These are phyloP conservation scores for Scutellaria minor DNA, from an alignment of 257 asterid genomes.

Conservation along the genomic window DNA sequence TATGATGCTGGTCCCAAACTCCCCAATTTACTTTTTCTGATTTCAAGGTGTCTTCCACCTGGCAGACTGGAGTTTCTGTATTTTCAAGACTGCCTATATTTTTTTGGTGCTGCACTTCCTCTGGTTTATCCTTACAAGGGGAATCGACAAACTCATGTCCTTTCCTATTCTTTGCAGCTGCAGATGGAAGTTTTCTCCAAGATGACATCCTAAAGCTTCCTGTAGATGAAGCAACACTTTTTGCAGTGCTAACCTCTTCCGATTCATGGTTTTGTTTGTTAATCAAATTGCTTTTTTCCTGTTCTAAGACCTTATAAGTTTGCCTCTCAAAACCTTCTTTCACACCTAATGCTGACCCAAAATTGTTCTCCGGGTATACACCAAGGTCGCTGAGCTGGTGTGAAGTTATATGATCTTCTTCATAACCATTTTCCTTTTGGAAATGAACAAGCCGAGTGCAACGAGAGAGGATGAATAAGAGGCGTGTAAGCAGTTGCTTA, in stretches of 20 bases:
- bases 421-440: slow-evolving; percentile 90
- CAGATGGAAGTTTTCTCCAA: slow-evolving; percentile 94
- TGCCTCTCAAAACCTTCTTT: slow-evolving; percentile 41
- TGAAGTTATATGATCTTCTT: slow-evolving; percentile 67
- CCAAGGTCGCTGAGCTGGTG: slow-evolving; percentile 93
- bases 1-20: slow-evolving; percentile 75
- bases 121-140: slow-evolving; percentile 49
- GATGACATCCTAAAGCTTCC: slow-evolving; percentile 94
- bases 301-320: slow-evolving; percentile 45
- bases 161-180: slow-evolving; percentile 64
- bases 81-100: slow-evolving; percentile 48
- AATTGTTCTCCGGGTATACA: slow-evolving; percentile 64
- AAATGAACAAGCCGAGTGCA: slow-evolving; percentile 95
- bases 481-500: slow-evolving; percentile 88
- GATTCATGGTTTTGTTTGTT: slow-evolving; percentile 48
- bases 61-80: slow-evolving; percentile 40
- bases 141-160: slow-evolving; percentile 54
- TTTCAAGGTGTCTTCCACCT: slow-evolving; percentile 53
- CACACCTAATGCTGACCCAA: slow-evolving; percentile 38
- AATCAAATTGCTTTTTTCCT: slow-evolving; percentile 41
- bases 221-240: slow-evolving; percentile 65
- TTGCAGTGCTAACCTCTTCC: slow-evolving; percentile 77
- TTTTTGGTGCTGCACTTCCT: slow-evolving; percentile 45
- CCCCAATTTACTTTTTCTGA: slow-evolving; percentile 65
- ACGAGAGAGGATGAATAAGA: slow-evolving; percentile 88